Evolutionary conservation across 495 filamentous ascomycete genomes (phyloP), one percentile per base, ranked within the genome.

Genomic region (Penicillium fimorum): DNA sequence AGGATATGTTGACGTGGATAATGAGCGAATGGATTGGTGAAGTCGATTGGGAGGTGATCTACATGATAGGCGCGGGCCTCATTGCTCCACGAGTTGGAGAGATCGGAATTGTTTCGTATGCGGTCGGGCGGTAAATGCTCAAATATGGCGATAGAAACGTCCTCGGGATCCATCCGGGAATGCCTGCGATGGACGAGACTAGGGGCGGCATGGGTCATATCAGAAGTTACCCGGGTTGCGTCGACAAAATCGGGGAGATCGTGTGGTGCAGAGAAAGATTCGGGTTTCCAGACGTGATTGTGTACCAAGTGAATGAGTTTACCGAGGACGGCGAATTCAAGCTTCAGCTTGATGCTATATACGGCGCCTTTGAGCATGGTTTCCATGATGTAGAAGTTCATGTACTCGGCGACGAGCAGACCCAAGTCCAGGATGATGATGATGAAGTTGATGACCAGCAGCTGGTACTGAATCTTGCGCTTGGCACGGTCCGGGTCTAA

Each of bases 331-430:
- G 80, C 79, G 65, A 86, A 87, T 60, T 87, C 84, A 25, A 87
- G 72, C 64, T 87, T 86, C 29, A 87, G 71, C 66, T 87, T 87
- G 68, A 87, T 73, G 69, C 79, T 80, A 71, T 87, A 87, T 32
- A 86, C 70, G 51, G 80, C 74, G 25, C 80, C 79, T 61, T 86
- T 86, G 58, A 83, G 73, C 56, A 80, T 79, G 25, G 81, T 82
- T 68, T 87, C 78, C 62, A 85, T 76, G 58, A 80, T 77, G 53
- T 84, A 84, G 44, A 77, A 70, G 55, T 80, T 71, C 46, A 69
- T 64, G 58, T 82, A 87, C 56, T 86, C 82, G 38, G 84, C 73
- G 40, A 73, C 76, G 18, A 87, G 73, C 17, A 86, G 72, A 33
- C 75, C 72, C 22, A 85, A 49, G 56, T 87, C 78, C 73, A 85